Conservation (phyloP, 192 early-diverging fungal species). For the Phlyctochytrium bullatum region DNA sequence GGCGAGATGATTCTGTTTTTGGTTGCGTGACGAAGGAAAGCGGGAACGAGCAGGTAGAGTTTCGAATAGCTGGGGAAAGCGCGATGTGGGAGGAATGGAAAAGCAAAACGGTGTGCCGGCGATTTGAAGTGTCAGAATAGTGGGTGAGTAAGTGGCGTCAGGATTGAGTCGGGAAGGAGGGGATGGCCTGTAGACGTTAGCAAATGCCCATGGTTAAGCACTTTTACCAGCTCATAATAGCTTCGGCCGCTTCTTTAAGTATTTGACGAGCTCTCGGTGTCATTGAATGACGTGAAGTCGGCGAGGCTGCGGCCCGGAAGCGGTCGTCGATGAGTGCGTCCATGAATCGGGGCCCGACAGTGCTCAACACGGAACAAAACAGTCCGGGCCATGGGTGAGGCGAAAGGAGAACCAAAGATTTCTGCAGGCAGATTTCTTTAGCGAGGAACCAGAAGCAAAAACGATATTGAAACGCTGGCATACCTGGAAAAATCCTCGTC, state of each 20-base stretch:
- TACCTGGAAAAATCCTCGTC: slow-evolving; percentile 88
- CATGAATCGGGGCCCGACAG: slow-evolving; percentile 81
- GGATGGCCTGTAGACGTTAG: slow-evolving; percentile 39
- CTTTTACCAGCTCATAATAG: too few relatives aligned
- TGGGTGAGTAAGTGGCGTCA: slow-evolving; percentile 31
- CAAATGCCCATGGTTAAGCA: too few relatives aligned
- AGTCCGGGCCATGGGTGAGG: slow-evolving; percentile 88
- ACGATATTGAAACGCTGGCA: background rate
- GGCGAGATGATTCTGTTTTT: too few relatives aligned
- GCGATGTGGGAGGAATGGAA: slow-evolving; percentile 54
- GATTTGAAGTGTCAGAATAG: slow-evolving; percentile 32
- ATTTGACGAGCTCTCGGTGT: slow-evolving; percentile 51
- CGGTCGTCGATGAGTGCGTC: slow-evolving; percentile 51
- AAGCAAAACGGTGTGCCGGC: slow-evolving; percentile 19
- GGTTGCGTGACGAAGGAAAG: background rate
- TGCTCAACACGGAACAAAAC: slow-evolving; percentile 69
- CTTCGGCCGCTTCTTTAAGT: slow-evolving; percentile 79
- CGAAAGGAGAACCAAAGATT: slow-evolving; percentile 82
- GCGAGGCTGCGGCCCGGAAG: background rate
- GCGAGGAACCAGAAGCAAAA: slow-evolving; percentile 8
- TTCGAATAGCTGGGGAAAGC: slow-evolving; percentile 64
- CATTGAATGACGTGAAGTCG: slow-evolving; percentile 29
- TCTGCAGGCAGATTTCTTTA: slow-evolving; percentile 38
- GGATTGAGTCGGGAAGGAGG: slow-evolving; percentile 33
- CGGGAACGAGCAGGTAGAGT: slow-evolving; percentile 50